Evolutionary conservation across 2,329 filamentous ascomycete species (phyloP), one percentile per base, ranked within the genome.

Genomic region (Trichoderma breve): DNA sequence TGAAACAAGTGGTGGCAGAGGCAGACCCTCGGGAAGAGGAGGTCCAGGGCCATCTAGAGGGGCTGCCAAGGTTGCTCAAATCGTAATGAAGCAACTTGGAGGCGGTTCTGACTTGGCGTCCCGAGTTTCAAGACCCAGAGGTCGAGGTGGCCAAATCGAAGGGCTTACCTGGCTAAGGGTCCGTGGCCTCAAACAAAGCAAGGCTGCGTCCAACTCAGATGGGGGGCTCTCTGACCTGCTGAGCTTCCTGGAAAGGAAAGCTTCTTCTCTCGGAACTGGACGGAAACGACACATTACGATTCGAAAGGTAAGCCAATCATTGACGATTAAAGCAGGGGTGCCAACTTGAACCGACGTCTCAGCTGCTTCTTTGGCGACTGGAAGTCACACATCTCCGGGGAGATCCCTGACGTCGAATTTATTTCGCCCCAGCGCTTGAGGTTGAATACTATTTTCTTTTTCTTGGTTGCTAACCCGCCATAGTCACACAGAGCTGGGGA

Each of bases 401-500:
- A 61, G 36, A 67, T 34, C 60, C 26, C 57, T 72, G 55, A 55
- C 51, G 62, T 71, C 69, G 57, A 73, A 58, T 53, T 63, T 47
- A 58, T 63, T 71, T 73, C 63, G 58, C 57, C 71, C 69, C 69
- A 64, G 72, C 69, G 69, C 72, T 65, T 53, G 58, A 73, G 68
- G 71, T 71, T 70, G 32, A 68, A 62, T 53, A 55, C 62, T 84
- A 82, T 47, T 57, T 65, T 83, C 82, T 82, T 80, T 83, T 80
- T 84, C 81, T 80, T 85, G 82, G 86, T 87, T 89, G 86, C 90
- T 93, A 92, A 93, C 88, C 81, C 87, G 84, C 81, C 85, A 81
- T 87, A 93, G 91, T 92, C 90, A 84, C 88, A 88, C 77, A 83
- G 87, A 79, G 89, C 89, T 81, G 91, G 90, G 81, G 91, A 93